Evolutionary conservation across 352 stramenopile genomes (phyloP).

Genomic region (Phytopythium cucurbitacearum): DNA sequence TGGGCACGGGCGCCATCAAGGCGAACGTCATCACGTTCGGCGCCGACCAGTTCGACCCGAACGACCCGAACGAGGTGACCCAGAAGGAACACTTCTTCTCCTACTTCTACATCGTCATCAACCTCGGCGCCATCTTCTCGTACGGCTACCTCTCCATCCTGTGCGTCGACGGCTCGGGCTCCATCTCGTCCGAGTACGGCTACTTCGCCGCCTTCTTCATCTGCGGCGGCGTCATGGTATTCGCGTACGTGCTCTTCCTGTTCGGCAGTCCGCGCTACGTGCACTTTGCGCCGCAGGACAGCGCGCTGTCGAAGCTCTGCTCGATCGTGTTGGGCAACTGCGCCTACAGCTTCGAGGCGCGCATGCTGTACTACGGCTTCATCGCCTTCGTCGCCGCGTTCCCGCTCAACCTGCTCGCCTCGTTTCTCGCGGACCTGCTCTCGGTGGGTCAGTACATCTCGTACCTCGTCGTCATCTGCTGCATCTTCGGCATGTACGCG

Average conservation of each 20-base stretch:
- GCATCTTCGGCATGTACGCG: constrained; percentile 72
- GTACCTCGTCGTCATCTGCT: constrained; percentile 63
- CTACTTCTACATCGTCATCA: constrained; percentile 92
- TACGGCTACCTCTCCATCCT: constrained; percentile 89
- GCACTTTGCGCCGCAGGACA: constrained; percentile 70
- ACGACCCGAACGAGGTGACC: constrained; percentile 70
- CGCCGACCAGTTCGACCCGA: constrained; percentile 84
- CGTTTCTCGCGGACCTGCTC: constrained; percentile 53
- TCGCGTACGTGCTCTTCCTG: constrained; percentile 66
- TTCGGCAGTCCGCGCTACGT: constrained; percentile 61
- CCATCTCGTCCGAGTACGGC: constrained; percentile 75
- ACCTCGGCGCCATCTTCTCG: constrained; percentile 88
- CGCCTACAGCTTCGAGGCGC: constrained; percentile 66
- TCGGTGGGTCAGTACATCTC: constrained; percentile 65
- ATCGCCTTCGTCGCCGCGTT: constrained; percentile 64
- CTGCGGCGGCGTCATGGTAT: constrained; percentile 79
- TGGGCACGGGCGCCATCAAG: constrained; percentile 85
- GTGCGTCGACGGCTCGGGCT: constrained; percentile 76
- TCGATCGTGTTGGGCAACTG: constrained; percentile 77
- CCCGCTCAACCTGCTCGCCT: constrained; percentile 68
- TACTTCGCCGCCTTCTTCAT: constrained; percentile 89
- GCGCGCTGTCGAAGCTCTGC: constrained; percentile 66
- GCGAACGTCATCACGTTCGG: constrained; percentile 86
- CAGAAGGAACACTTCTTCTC: constrained; percentile 88
- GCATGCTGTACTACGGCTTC: constrained; percentile 77